A percentile compares a stretch with the other conserved stretches of the same genome.
These are phyloP conservation scores for Tephrocybe sp. DNA, from an alignment of 768 basidiomycete genomes.

Conservation along the genomic window DNA sequence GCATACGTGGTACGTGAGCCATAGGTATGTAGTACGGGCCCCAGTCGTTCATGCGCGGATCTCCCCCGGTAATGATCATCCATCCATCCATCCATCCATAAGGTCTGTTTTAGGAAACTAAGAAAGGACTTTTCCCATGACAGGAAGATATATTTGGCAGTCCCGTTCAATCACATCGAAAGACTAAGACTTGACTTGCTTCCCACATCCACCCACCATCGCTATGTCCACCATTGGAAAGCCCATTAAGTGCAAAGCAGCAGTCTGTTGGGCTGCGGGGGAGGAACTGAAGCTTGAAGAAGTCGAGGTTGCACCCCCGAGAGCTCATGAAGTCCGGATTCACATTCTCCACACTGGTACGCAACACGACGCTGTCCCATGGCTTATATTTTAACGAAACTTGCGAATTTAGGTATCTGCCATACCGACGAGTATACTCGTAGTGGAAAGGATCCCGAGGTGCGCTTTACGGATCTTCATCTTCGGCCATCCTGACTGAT, in stretches of 20 bases:
- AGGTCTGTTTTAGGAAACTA: too few species aligned
- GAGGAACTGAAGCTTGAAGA: constrained; percentile 86
- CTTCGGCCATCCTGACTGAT: neutral
- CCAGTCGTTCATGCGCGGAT: too few species aligned
- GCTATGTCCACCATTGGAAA: constrained; percentile 81
- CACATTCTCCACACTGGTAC: constrained; percentile 88
- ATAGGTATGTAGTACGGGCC: too few species aligned
- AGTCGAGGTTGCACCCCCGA: constrained; percentile 91
- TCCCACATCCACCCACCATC: constrained; percentile 7
- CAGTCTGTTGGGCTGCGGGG: constrained; percentile 94
- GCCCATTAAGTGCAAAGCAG: constrained; percentile 85
- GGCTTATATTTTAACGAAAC: neutral
- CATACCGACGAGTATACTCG: constrained; percentile 98
- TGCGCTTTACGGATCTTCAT: constrained; percentile 24
- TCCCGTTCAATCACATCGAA: neutral
- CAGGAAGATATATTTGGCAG: too few species aligned
- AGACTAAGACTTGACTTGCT: neutral
- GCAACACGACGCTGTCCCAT: constrained; percentile 15
- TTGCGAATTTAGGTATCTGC: constrained; percentile 67
- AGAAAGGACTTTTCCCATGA: too few species aligned
- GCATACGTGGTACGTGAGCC: too few species aligned
- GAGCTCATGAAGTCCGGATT: constrained; percentile 89
- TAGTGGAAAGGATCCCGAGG: constrained; percentile 95
- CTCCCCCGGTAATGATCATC: too few species aligned
- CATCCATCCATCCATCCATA: too few species aligned